These are phyloP conservation scores for Clonostachys sp. DNA, from an alignment of 2,329 filamentous ascomycete genomes.

Conservation along the genomic window DNA sequence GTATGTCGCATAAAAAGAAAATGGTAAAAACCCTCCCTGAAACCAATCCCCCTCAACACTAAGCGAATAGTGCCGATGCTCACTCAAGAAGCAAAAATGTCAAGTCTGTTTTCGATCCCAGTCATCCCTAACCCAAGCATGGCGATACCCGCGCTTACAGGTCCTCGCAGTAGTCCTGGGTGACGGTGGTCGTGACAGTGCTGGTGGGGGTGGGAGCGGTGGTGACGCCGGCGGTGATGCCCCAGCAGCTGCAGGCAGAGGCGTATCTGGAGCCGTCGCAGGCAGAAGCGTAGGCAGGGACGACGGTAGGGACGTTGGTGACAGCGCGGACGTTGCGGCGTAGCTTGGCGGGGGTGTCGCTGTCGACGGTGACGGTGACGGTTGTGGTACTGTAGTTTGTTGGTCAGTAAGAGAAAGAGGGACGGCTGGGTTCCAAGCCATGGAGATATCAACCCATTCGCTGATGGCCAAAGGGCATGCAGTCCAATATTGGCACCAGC, in stretches of 20 bases:
- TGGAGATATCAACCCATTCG: not conserved
- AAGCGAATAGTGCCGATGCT: too few relatives aligned
- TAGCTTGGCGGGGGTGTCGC: slow-evolving; percentile 15
- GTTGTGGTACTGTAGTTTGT: slow-evolving; percentile 21
- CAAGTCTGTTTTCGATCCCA: too few relatives aligned
- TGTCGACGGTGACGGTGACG: slow-evolving; percentile 29
- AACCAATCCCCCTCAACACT: too few relatives aligned
- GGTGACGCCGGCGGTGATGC: slow-evolving; percentile 29
- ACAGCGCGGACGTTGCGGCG: slow-evolving; percentile 23
- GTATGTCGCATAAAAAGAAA: too few relatives aligned
- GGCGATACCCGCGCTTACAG: slow-evolving; percentile 8
- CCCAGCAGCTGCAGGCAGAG: slow-evolving; percentile 39
- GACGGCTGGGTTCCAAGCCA: not conserved
- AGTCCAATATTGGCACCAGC: not conserved
- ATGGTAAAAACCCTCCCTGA: too few relatives aligned
- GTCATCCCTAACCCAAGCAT: too few relatives aligned
- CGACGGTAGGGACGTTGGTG: slow-evolving; percentile 19
- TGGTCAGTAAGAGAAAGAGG: not conserved
- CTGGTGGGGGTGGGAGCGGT: slow-evolving; percentile 31
- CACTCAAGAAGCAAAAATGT: too few relatives aligned
- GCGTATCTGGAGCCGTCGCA: slow-evolving; percentile 29
- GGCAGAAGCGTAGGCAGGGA: slow-evolving; percentile 33
- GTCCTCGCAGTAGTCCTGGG: slow-evolving; percentile 33
- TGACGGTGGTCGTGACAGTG: slow-evolving; percentile 34
- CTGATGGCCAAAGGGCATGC: too few relatives aligned